Conservation (phyloP, 1,284 basidiomycete genomes). For the Ganoderma leucocontextum region DNA sequence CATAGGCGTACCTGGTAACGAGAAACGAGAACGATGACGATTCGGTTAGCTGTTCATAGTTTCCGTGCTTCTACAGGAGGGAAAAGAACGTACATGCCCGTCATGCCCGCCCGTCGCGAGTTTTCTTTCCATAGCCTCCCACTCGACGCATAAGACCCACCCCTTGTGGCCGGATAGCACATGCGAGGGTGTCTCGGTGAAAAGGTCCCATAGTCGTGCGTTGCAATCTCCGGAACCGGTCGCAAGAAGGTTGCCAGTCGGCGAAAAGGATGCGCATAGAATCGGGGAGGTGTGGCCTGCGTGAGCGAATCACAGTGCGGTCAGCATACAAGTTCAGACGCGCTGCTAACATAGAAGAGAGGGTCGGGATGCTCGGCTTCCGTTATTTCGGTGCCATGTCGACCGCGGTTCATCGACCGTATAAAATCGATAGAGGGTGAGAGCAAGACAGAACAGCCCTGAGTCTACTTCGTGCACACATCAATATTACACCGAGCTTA, state of each 20-base stretch:
- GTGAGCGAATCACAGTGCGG: neutral
- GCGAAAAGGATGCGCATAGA: slow-evolving; percentile 94
- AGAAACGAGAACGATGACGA: neutral
- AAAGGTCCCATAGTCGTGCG: slow-evolving; percentile 93
- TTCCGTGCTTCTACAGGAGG: neutral
- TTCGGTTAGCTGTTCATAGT: neutral
- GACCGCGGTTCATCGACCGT: neutral
- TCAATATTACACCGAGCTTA: neutral
- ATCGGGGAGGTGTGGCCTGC: slow-evolving; percentile 93
- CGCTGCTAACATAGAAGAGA: neutral
- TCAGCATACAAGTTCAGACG: neutral
- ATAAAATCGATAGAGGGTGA: neutral
- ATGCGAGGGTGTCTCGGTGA: slow-evolving; percentile 92
- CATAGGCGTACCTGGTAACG: slow-evolving; percentile 77
- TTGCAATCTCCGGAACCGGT: slow-evolving; percentile 97
- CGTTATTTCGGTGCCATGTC: neutral
- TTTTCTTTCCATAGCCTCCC: slow-evolving; percentile 92
- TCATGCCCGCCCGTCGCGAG: slow-evolving; percentile 94
- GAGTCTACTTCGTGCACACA: neutral
- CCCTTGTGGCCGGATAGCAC: slow-evolving; percentile 90
- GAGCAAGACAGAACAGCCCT: neutral
- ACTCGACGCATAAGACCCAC: slow-evolving; percentile 97
- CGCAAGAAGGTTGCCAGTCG: slow-evolving; percentile 89
- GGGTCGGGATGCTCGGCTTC: slow-evolving; percentile 27
- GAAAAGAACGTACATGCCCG: slow-evolving; percentile 69